Evolutionary conservation across 495 filamentous ascomycete genomes (phyloP), one percentile per base, ranked within the genome.

Genomic region (Penicillium alfredii): DNA sequence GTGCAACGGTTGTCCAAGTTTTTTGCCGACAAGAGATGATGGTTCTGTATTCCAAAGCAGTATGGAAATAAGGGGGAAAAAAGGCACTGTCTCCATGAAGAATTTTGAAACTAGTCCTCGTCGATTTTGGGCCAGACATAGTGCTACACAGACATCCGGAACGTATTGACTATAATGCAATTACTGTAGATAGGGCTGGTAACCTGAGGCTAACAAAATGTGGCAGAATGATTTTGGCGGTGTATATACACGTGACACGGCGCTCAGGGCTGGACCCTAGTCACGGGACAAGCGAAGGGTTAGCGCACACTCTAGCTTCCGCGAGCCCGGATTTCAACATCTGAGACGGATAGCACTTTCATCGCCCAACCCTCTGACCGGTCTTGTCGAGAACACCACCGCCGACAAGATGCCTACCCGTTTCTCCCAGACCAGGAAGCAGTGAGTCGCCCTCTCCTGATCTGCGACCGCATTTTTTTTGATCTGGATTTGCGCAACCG

Each of bases 351-450:
- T 53, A 52, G 45, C 53, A 55, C 57, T 51, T 63, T 57, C 51
- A 68, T 66, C 64, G 64, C 62, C 64, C 57, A 63, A 55, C 44
- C 53, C 50, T 47, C 46, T 55, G 44, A 54, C 55, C 59, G 59
- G 55, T 66, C 63, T 67, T 68, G 64, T 68, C 64, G 63, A 58
- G 40, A 43, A 54, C 55, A 64, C 55, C 56, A 53, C 55, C 57
- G 53, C 48, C 63, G 65, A 67, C 65, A 69, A 69, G 63, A 88
- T 90, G 85, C 84, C 85, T 79, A 88, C 84, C 64, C 76, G 82
- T 68, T 72, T 82, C 49, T 77, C 75, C 38, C 84, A 88, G 68
- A 90, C 84, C 62, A 73, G 85, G 66, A 90, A 88, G 71, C 78
- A 82, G 82, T 86, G 79, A 56, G 81, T 80, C 50, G 46, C 25